phyloP scores from a whole-genome alignment of 1,284 basidiomycete species.

The Ceratobasidium sp. region DNA sequence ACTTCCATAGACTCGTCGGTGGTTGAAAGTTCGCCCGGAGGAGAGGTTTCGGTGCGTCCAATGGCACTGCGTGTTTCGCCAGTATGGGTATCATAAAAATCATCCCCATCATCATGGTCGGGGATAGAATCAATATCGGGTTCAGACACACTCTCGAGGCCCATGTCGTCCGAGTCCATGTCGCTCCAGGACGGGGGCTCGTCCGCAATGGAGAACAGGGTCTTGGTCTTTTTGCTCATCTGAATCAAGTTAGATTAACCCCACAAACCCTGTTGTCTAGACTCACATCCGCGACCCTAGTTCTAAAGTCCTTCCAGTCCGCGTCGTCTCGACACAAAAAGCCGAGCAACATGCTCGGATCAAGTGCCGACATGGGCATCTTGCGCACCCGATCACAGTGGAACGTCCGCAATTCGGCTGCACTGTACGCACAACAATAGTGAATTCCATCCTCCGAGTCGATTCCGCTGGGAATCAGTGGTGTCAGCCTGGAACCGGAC shows the following conservation, averaged over 20 bases:
- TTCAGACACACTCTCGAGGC: constrained; percentile 78
- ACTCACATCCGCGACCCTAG: constrained; percentile 71
- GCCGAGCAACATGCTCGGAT: constrained; percentile 96
- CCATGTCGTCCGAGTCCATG: constrained; percentile 72
- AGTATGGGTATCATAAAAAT: constrained; percentile 68
- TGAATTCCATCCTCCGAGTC: constrained; percentile 56
- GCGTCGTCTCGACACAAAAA: constrained; percentile 82
- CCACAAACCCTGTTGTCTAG: neutral
- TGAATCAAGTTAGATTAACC: constrained; percentile 41
- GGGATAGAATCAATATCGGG: constrained; percentile 63
- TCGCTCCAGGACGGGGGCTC: constrained; percentile 82
- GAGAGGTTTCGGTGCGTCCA: constrained; percentile 52
- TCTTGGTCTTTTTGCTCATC: constrained; percentile 66
- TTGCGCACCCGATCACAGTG: constrained; percentile 92
- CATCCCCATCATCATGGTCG: constrained; percentile 52
- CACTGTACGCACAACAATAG: constrained; percentile 67
- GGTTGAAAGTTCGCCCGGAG: constrained; percentile 44
- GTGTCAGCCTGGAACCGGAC: constrained; percentile 25
- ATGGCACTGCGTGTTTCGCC: constrained; percentile 53
- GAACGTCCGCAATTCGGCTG: constrained; percentile 79
- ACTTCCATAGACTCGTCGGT: constrained; percentile 42
- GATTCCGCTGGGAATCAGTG: constrained; percentile 52
- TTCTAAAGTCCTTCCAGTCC: constrained; percentile 83
- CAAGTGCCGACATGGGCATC: constrained; percentile 88
- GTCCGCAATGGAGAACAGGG: constrained; percentile 82